Evolutionary conservation across 2,329 filamentous ascomycete species (phyloP), one percentile per base, ranked within the genome.

Genomic region (Talaromyces islandicus): DNA sequence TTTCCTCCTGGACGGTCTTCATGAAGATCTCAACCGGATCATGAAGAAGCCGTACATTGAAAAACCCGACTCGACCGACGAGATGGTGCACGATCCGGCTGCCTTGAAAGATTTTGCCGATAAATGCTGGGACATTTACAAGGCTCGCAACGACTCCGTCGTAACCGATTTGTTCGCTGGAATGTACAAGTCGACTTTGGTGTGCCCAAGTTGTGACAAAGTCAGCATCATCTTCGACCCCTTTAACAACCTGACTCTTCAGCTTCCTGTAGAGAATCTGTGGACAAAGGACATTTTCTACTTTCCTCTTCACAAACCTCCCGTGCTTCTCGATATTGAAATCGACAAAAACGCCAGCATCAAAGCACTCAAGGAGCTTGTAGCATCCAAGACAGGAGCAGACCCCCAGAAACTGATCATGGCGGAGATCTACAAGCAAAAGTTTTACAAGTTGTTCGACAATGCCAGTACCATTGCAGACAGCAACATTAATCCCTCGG

Each of bases 161-260:
- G 90, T 97, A 65, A 93, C 91, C 60, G 94, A 99, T 71, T 82
- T 99, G 11, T 99, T 99, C 74, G 95, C 91, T 24, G 94, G 94
- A 64, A 91, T 97, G 83, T 99, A 97, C 83, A 97, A 97, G 78
- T 97, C 95, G 51, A 97, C 93, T 0, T 84, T 99, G 64, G 88
- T 94, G 64, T 99, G 94, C 70, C 94, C 94, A 0, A 84, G 83
- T 7, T 99, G 94, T 73, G 84, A 88, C 67, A 99, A 97, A 77
- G 89, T 97, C 75, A 97, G 92, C 83, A 96, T 99, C 68, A 97
- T 94, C 0, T 99, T 99, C 70, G 94, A 99, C 72, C 94, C 94
- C 0, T 99, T 96, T 80, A 97, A 92, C 74, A 94, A 95, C 65
- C 78, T 99, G 61, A 97, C 94, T 0, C 79, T 99, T 25, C 94